Evolutionary conservation across 495 filamentous ascomycete genomes (phyloP), one percentile per base, ranked within the genome.

Genomic region (Aspergillus nidulans): DNA sequence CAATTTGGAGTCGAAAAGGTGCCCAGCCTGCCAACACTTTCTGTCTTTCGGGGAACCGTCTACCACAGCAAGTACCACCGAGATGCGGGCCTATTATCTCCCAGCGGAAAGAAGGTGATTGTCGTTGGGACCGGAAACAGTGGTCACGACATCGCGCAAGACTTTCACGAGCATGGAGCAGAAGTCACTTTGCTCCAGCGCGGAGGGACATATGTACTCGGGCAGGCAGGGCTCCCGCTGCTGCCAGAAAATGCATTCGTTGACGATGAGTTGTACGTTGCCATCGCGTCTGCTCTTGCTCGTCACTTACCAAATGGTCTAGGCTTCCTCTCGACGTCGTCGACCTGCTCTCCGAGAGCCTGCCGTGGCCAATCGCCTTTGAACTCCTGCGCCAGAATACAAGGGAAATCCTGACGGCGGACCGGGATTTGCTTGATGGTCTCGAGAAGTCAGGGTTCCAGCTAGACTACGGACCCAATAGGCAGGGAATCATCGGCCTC

Each of bases 71-170:
- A 67, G 19, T 60, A 75, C 44, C 72, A 77, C 54, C 52, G 49
- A 13, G 70, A 75, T 49, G 72, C 72, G 0, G 64, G 68, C 6
- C 53, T 65, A 13, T 49, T 40, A 60, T 69, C 25, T 59, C 71
- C 7, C 67, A 69, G 8, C 4, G 82, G 80, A 4, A 89, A 86
- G 64, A 87, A 83, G 48, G 89, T 82, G 0, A 68, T 92, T 16
- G 81, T 95, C 0, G 81, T 95, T 3, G 90, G 90, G 1, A 86
- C 83, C 46, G 87, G 89, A 63, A 94, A 91, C 63, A 90, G 85
- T n/a, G 82, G 79, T 13, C 85, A 91, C 59, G 90, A 94, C 62
- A 92, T 94, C 56, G 85, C 87, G 12, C 85, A 92, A 64, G 85
- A 92, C 63, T 92, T 78, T 61, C 85, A 84, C 64, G 85, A 91